Conservation (phyloP, 495 filamentous ascomycete species). For the Cryomyces antarcticus region DNA sequence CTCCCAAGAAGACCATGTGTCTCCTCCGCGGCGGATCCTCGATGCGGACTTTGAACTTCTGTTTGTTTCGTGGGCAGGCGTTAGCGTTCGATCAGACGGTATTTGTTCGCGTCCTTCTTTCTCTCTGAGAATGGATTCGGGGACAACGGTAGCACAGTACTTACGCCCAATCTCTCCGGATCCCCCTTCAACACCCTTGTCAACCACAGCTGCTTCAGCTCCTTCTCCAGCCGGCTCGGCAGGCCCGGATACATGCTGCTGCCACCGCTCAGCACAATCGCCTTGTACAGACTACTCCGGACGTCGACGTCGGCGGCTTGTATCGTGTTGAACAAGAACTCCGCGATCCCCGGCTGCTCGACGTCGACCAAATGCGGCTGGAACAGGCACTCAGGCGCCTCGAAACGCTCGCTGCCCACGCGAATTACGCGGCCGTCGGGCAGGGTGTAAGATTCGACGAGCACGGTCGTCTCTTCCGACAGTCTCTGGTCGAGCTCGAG, state of each 20-base stretch:
- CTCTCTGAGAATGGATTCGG: neutral
- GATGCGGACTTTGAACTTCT: slow-evolving; percentile 99
- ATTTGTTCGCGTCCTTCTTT: slow-evolving; percentile 7
- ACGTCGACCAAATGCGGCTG: slow-evolving; percentile 96
- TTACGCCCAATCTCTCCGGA: slow-evolving; percentile 68
- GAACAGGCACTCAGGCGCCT: slow-evolving; percentile 96
- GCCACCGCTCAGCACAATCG: slow-evolving; percentile 87
- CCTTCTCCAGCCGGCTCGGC: slow-evolving; percentile 87
- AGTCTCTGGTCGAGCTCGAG: slow-evolving; percentile 88
- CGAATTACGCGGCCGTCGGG: slow-evolving; percentile 91
- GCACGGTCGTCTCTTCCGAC: slow-evolving; percentile 89
- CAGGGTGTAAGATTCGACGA: slow-evolving; percentile 93
- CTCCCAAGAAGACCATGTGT: slow-evolving; percentile 98
- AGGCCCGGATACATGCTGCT: slow-evolving; percentile 98
- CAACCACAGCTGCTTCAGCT: slow-evolving; percentile 96
- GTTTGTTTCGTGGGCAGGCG: neutral
- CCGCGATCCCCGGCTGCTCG: slow-evolving; percentile 89
- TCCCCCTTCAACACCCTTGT: slow-evolving; percentile 76
- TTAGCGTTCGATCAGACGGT: neutral
- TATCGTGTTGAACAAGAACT: slow-evolving; percentile 96
- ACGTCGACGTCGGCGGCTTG: slow-evolving; percentile 91
- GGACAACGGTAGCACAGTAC: slow-evolving; percentile 8
- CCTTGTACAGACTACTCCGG: slow-evolving; percentile 81
- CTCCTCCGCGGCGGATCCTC: slow-evolving; percentile 89
- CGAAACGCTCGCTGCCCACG: slow-evolving; percentile 89